A percentile compares a stretch with the other conserved stretches of the same genome.
Evolutionary conservation across 805 yeast species (phyloP).

Genomic region (Lachancea sp.): DNA sequence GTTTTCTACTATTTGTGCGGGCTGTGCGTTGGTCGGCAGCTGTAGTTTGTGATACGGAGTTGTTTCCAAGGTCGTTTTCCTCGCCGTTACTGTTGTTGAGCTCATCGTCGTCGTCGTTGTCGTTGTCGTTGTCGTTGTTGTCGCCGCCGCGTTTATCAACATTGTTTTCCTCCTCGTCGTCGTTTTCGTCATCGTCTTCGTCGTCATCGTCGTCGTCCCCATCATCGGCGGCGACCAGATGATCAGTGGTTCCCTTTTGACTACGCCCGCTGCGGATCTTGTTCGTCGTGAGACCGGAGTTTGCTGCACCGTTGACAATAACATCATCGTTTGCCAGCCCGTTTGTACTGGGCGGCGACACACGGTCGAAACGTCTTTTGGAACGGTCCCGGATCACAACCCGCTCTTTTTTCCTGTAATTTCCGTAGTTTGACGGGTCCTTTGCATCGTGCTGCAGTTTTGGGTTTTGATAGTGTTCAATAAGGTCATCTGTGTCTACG

Average conservation of each 20-base stretch:
- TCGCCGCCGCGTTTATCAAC: slow-evolving; percentile 4
- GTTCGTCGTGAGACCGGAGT: too few species aligned
- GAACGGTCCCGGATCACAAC: slow-evolving; percentile 11
- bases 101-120: slow-evolving; percentile 3
- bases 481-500: slow-evolving; percentile 49
- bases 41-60: neutral
- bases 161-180: slow-evolving; percentile 9
- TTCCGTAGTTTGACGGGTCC: slow-evolving; percentile 62
- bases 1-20: neutral
- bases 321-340: too few species aligned
- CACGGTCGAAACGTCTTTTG: slow-evolving; percentile 4
- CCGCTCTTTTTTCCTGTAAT: slow-evolving; percentile 37
- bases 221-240: slow-evolving; percentile 11
- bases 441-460: slow-evolving; percentile 48
- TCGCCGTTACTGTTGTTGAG: slow-evolving; percentile 8
- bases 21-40: neutral
- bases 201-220: slow-evolving; percentile 11
- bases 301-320: too few species aligned
- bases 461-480: slow-evolving; percentile 35
- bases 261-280: too few species aligned
- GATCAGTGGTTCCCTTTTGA: neutral
- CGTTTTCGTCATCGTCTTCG: slow-evolving; percentile 4
- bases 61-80: neutral
- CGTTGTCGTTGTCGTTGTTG: slow-evolving; percentile 12
- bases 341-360: neutral